These are phyloP conservation scores for Cyberlindnera mississippiensis DNA, from an alignment of 805 yeast species.

Conservation along the genomic window DNA sequence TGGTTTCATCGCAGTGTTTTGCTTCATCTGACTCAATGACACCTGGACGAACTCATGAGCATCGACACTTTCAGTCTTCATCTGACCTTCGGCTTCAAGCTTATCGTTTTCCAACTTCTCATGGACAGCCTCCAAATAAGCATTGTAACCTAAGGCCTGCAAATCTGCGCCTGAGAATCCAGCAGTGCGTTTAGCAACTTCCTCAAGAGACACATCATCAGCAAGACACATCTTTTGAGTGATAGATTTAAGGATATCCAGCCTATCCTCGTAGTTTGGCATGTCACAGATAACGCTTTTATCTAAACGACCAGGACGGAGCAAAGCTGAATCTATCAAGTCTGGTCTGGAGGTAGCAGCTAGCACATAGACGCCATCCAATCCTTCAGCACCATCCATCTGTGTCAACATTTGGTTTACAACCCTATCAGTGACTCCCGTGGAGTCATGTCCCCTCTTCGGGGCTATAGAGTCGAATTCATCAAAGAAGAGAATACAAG, in stretches of 20 bases:
- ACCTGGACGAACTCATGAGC: slow-evolving; percentile 42
- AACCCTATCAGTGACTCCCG: slow-evolving; percentile 96
- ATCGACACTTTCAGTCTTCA: slow-evolving; percentile 11
- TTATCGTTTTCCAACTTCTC: slow-evolving; percentile 52
- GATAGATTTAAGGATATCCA: slow-evolving; percentile 63
- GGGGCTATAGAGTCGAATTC: slow-evolving; percentile 98
- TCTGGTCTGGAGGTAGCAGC: slow-evolving; percentile 98
- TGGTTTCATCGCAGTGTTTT: slow-evolving; percentile 29
- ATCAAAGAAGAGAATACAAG: slow-evolving; percentile 89
- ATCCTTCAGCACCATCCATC: slow-evolving; percentile 98
- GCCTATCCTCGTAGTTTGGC: slow-evolving; percentile 67
- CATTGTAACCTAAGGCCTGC: slow-evolving; percentile 89
- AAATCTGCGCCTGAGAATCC: slow-evolving; percentile 95
- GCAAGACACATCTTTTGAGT: slow-evolving; percentile 56
- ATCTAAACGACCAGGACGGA: slow-evolving; percentile 95
- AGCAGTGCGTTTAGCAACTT: slow-evolving; percentile 54
- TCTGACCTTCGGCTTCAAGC: slow-evolving; percentile 23
- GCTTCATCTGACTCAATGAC: slow-evolving; percentile 22
- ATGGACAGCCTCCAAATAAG: slow-evolving; percentile 83
- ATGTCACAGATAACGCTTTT: slow-evolving; percentile 87
- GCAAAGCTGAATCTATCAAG: slow-evolving; percentile 86
- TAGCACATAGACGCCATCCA: slow-evolving; percentile 92
- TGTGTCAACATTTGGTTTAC: slow-evolving; percentile 96
- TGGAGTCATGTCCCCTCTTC: slow-evolving; percentile 95
- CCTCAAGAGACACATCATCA: slow-evolving; percentile 45